Evolutionary conservation across 2,329 filamentous ascomycete species (phyloP).

Genomic region (Pestalotiopsis sp.): DNA sequence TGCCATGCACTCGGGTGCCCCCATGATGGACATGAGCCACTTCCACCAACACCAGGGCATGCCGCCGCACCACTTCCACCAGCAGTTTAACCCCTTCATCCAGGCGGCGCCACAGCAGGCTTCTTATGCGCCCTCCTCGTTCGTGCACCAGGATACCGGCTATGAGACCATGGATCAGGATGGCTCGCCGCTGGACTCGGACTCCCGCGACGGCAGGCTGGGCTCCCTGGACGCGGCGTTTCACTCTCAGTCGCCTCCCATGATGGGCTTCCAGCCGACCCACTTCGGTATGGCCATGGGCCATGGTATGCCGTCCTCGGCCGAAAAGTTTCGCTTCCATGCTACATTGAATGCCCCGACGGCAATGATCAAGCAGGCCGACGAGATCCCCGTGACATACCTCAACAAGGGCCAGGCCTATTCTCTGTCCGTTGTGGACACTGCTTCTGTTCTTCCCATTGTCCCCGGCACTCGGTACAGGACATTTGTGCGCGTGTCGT

Average conservation of each 20-base stretch:
- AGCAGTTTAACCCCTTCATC: slow-evolving; percentile 71
- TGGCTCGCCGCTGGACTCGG: slow-evolving; percentile 66
- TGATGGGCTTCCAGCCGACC: slow-evolving; percentile 59
- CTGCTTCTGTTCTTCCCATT: slow-evolving; percentile 61
- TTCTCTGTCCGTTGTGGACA: slow-evolving; percentile 82
- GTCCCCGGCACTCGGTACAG: slow-evolving; percentile 72
- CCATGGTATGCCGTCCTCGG: slow-evolving; percentile 52
- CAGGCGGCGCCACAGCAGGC: slow-evolving; percentile 58
- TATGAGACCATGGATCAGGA: slow-evolving; percentile 82
- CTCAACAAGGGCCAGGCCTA: slow-evolving; percentile 98
- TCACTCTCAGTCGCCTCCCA: slow-evolving; percentile 61
- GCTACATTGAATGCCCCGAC: slow-evolving; percentile 91
- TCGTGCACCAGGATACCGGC: slow-evolving; percentile 77
- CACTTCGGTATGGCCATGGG: slow-evolving; percentile 50
- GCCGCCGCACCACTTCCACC: slow-evolving; percentile 62
- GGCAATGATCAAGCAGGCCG: slow-evolving; percentile 87
- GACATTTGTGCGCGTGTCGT: slow-evolving; percentile 92
- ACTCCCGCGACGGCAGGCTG: slow-evolving; percentile 53
- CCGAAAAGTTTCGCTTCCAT: slow-evolving; percentile 84
- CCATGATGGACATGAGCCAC: slow-evolving; percentile 65
- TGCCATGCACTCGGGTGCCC: slow-evolving; percentile 60
- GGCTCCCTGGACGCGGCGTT: slow-evolving; percentile 62
- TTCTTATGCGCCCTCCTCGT: slow-evolving; percentile 76
- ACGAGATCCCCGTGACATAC: slow-evolving; percentile 96
- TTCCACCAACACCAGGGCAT: slow-evolving; percentile 58